These are phyloP conservation scores for Russula brevipes DNA, from an alignment of 768 basidiomycete genomes.

Conservation along the genomic window DNA sequence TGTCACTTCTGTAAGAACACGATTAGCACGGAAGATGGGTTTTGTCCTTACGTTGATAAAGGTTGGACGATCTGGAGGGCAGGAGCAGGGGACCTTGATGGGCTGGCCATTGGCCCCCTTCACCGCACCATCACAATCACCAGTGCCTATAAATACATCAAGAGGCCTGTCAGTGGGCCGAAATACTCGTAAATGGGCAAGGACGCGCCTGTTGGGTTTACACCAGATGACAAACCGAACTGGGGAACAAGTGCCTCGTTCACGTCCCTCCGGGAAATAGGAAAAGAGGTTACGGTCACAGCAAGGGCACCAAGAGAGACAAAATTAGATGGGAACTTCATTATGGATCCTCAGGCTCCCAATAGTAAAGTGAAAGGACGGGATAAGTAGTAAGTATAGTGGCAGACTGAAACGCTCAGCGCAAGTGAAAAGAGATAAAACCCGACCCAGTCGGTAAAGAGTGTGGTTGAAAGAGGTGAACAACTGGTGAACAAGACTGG, in stretches of 20 bases:
- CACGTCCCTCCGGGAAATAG: slow-evolving; percentile 15
- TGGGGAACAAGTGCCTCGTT: slow-evolving; percentile 35
- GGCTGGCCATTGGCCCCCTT: slow-evolving; percentile 50
- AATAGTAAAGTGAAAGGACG: not conserved
- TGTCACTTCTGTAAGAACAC: not conserved
- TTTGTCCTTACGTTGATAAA: slow-evolving; percentile 46
- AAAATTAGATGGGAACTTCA: slow-evolving; percentile 16
- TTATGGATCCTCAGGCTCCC: not conserved
- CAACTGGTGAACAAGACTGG: not conserved
- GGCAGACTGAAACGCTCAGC: slow-evolving; percentile 11
- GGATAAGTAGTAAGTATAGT: not conserved
- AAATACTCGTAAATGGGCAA: not conserved
- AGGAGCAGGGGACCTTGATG: slow-evolving; percentile 59
- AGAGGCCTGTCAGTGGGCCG: not conserved
- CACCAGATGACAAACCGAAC: slow-evolving; percentile 51
- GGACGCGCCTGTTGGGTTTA: slow-evolving; percentile 54
- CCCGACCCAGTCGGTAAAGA: slow-evolving; percentile 22
- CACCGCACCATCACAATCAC: slow-evolving; percentile 64
- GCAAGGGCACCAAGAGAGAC: slow-evolving; percentile 5
- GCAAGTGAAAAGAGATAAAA: slow-evolving; percentile 4
- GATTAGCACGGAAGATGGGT: not conserved
- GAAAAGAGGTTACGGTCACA: slow-evolving; percentile 8
- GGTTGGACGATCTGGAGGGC: slow-evolving; percentile 50
- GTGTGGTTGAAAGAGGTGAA: slow-evolving; percentile 7
- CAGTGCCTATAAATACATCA: slow-evolving; percentile 41